phyloP scores from a whole-genome alignment of 208 protist genomes.

The Wallacemonas sp. region DNA sequence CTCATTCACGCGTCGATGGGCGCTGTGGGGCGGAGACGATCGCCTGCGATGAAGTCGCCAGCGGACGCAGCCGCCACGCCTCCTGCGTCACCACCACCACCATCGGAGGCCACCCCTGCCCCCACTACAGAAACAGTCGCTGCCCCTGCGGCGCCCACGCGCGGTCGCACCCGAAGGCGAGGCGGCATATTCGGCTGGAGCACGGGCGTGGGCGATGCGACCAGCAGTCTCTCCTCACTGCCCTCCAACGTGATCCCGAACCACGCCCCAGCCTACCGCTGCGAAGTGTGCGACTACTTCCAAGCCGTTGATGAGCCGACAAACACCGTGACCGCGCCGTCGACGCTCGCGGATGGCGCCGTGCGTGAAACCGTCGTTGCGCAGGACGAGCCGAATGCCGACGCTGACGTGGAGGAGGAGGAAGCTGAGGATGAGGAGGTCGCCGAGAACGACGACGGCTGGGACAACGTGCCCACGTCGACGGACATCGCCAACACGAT shows the following conservation, averaged over 20 bases:
- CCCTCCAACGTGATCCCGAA: slow-evolving; percentile 28
- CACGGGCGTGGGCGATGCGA: not conserved
- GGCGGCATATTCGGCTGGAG: not conserved
- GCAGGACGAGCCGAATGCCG: not conserved
- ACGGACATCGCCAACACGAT: slow-evolving; percentile 65
- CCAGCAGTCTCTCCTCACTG: not conserved
- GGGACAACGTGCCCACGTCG: slow-evolving; percentile 27
- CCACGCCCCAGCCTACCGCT: slow-evolving; percentile 52
- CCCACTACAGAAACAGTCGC: not conserved
- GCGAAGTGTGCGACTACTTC: slow-evolving; percentile 62
- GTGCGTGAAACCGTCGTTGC: too few relatives aligned
- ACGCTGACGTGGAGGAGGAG: slow-evolving; percentile 32
- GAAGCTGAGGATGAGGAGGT: slow-evolving; percentile 19
- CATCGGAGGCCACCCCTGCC: not conserved
- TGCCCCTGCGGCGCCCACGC: not conserved
- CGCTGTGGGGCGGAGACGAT: not conserved
- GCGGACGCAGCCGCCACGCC: not conserved
- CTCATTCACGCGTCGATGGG: slow-evolving; percentile 8
- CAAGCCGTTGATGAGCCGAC: not conserved
- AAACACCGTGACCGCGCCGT: not conserved
- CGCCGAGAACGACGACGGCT: slow-evolving; percentile 9
- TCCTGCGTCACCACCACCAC: not conserved
- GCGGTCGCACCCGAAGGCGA: not conserved
- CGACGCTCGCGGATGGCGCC: not conserved
- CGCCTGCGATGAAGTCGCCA: too few relatives aligned